Conservation (phyloP, 1,284 basidiomycete genomes). For the Cryptococcus wingfieldii region DNA sequence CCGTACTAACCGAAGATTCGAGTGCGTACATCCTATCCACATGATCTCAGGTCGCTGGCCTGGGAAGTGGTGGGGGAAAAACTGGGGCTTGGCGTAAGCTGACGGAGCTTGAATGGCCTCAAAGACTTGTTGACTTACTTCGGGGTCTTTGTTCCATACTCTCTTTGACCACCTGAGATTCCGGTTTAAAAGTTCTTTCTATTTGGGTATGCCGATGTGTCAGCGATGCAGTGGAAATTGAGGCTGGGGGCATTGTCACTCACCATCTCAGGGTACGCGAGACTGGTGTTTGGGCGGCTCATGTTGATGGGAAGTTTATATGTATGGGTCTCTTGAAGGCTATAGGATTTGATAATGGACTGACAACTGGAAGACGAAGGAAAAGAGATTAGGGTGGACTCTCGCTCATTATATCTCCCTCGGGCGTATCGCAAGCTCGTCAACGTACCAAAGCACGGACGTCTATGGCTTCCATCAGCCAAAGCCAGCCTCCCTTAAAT, state of each 20-base stretch:
- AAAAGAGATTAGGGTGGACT: neutral
- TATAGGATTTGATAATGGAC: neutral
- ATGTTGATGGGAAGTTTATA: neutral
- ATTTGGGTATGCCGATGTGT: neutral
- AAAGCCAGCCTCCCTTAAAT: too few species aligned
- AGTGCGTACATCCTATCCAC: conserved; percentile 44
- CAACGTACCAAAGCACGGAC: too few species aligned
- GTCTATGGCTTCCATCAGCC: too few species aligned
- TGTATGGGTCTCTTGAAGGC: neutral
- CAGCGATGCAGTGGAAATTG: neutral
- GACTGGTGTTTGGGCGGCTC: conserved; percentile 8
- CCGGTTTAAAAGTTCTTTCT: conserved; percentile 27
- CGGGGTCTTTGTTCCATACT: conserved; percentile 23
- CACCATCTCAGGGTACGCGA: conserved; percentile 19
- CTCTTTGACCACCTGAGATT: conserved; percentile 26
- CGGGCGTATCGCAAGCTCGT: too few species aligned
- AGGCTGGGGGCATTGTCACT: neutral
- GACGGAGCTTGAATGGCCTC: neutral
- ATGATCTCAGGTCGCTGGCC: conserved; percentile 47
- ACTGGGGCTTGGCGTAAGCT: conserved; percentile 19
- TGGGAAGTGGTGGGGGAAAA: conserved; percentile 41
- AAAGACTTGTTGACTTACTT: conserved; percentile 13
- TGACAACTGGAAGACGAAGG: neutral
- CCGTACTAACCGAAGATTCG: neutral
- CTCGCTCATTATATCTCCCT: too few species aligned